A percentile compares a stretch with the other conserved stretches of the same genome.
phyloP scores from a whole-genome alignment of 169 alveolate species.

The Plasmodium fragile region DNA sequence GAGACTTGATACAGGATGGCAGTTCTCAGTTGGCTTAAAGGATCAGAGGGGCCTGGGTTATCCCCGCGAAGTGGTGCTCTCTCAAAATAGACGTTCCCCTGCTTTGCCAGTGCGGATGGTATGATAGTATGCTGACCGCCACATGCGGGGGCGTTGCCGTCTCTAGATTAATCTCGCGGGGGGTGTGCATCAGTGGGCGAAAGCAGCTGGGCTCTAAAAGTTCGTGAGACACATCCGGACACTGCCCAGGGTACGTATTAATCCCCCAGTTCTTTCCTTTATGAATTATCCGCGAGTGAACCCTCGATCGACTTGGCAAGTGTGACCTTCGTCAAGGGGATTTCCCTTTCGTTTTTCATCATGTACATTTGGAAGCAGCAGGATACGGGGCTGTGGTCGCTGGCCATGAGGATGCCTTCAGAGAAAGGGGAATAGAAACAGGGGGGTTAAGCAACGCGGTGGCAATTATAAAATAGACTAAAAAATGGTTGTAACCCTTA shows the following conservation, averaged over 20 bases:
- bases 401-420: slow-evolving; percentile 79
- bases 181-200: background rate
- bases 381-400: slow-evolving; percentile 86
- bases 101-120: background rate
- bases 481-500: too few relatives aligned
- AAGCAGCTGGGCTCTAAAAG: background rate
- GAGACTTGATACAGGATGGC: background rate
- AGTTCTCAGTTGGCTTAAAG: background rate
- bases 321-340: slow-evolving; percentile 58
- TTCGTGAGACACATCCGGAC: background rate
- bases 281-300: background rate
- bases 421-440: background rate
- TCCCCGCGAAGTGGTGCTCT: background rate
- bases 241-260: background rate
- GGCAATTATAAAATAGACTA: background rate
- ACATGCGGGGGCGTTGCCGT: background rate
- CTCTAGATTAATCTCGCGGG: background rate
- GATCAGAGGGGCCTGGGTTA: background rate
- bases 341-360: slow-evolving; percentile 66
- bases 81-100: background rate
- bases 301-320: background rate
- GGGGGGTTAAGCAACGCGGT: background rate
- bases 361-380: slow-evolving; percentile 80
- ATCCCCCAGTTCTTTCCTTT: background rate
- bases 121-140: background rate